These are phyloP conservation scores for Phialocephala sp. DNA, from an alignment of 2,329 filamentous ascomycete species.

Conservation along the genomic window DNA sequence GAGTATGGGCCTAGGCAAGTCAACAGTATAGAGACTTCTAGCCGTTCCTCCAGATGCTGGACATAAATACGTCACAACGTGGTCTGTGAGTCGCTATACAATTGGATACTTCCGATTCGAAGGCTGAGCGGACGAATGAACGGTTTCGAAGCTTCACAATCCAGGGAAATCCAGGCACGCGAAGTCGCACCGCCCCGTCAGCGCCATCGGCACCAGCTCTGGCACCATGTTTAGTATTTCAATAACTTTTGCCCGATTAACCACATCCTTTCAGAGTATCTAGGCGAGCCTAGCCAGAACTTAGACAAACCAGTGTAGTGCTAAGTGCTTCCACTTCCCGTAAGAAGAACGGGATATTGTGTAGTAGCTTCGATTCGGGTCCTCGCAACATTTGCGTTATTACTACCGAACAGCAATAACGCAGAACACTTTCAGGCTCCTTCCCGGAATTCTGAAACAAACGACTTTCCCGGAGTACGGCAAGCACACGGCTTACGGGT, in stretches of 20 bases:
- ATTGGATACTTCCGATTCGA: constrained; percentile 11
- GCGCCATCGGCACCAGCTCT: not conserved
- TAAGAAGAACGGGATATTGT: not conserved
- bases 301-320: not conserved
- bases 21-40: constrained; percentile 18
- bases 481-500: not conserved
- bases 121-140: not conserved
- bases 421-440: not conserved
- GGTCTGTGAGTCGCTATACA: constrained; percentile 8
- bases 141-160: not conserved
- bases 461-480: constrained; percentile 4
- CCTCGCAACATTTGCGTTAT: not conserved
- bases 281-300: not conserved
- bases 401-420: not conserved
- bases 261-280: not conserved
- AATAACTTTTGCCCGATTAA: not conserved
- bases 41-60: not conserved
- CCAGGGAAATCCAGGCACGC: not conserved
- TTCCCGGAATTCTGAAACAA: not conserved
- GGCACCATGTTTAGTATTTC: not conserved
- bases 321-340: not conserved
- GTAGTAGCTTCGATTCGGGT: constrained; percentile 1
- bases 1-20: not conserved
- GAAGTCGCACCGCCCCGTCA: constrained; percentile 10
- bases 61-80: constrained; percentile 13